Evolutionary conservation across 129 eudicot species (phyloP).

Genomic region (carrot (Daucus carota)): DH1_v3.0 NC_030386.2:26064001-26064500

Average conservation of each 20-base stretch:
- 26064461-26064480: neutral
- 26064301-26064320: neutral
- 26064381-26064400: neutral
- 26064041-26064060: neutral
- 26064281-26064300: neutral
- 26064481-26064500: neutral
- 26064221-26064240: neutral
- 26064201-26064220: neutral
- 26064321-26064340: neutral
- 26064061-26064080: neutral
- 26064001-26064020: constrained; percentile 8
- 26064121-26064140: neutral
- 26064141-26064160: neutral
- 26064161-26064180: too few relatives aligned
- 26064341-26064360: neutral
- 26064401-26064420: neutral
- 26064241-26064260: neutral
- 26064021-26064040: constrained; percentile 8
- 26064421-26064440: neutral
- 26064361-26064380: neutral
- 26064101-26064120: neutral
- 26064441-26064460: neutral
- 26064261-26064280: neutral
- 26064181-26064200: neutral
- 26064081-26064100: neutral